Evolutionary conservation across 495 filamentous ascomycete genomes (phyloP).

Genomic region (Neohortaea acidophila): DNA sequence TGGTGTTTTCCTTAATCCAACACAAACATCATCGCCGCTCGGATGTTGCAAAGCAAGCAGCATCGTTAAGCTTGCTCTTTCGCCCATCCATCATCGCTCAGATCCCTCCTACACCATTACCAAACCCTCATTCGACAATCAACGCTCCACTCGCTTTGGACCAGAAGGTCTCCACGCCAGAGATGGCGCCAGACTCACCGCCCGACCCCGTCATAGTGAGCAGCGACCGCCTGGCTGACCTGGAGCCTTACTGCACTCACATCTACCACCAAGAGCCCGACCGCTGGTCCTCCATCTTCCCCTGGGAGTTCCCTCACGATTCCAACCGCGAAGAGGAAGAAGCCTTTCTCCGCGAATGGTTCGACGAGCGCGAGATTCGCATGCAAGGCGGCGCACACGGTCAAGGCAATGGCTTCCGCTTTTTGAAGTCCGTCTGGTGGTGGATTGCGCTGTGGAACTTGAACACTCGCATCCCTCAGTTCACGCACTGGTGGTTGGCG

Average conservation of each 20-base stretch:
- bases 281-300: constrained; percentile 9
- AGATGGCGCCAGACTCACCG: not conserved
- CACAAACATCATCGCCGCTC: no score
- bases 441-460: constrained; percentile 10
- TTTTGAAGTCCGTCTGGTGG: constrained; percentile 16
- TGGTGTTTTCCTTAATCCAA: no score
- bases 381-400: constrained; percentile 10
- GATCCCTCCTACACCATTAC: not conserved
- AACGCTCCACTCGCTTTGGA: no score
- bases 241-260: constrained; percentile 9
- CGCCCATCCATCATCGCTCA: not conserved
- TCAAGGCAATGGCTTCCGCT: constrained; percentile 5
- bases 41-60: not conserved
- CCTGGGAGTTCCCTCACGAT: constrained; percentile 12
- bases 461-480: constrained; percentile 2
- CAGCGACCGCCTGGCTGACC: constrained; percentile 13
- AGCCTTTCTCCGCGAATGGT: constrained; percentile 6
- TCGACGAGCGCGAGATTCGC: constrained; percentile 9
- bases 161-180: no score
- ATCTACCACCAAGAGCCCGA: constrained; percentile 7
- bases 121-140: no score
- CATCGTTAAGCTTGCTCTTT: constrained; percentile 1
- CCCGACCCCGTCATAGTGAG: constrained; percentile 7
- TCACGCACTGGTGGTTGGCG: constrained; percentile 5
- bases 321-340: constrained; percentile 9